Base-by-base conservation (phyloP, 2,329 filamentous ascomycete species). In the Parastagonospora avenae region DNA sequence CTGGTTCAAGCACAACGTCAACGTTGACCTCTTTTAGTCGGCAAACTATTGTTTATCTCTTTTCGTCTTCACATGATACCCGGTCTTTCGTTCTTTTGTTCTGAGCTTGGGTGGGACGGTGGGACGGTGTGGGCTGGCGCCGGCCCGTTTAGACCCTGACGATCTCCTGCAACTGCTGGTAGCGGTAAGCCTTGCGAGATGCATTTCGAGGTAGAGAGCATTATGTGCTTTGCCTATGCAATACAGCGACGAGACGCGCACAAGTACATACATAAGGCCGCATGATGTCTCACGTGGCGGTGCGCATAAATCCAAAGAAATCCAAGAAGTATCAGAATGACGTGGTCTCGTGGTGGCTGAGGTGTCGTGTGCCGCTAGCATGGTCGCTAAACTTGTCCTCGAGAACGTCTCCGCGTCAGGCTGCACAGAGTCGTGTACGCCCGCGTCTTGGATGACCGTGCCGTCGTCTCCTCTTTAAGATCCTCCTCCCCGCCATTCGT, bases 281-380 rank as follows among this genome's bases (percentile, higher is more conserved):
- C n/a, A 30, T 46, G 31, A 30, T 28, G 37, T 6, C 29, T 35
- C 31, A 45, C 48, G 43, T 58, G 57, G 57, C 57, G 38, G 48
- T 56, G 57, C 49, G 35, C 24, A 30, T 33, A 32, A 24, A 9
- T 19, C 19, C 19, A 32, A 41, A 24, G 14, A 8, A 30, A 32
- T 15, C 28, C 27, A 35, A 42, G 16, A 7, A 8, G 24, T 32
- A 32, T 32, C 35, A n/a, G 37, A 49, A 60, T 68, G 66, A 68
- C 63, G 62, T 54, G 59, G 59, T 62, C 64, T 42, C 52, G 62
- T 66, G 64, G 51, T 54, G 47, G 14, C 4, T 29, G 6, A 31
- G 32, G 33, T 48, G 48, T 63, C 59, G 62, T 60, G 57, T 59
- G 59, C 57, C 19, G 19, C 42, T 54, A 30, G 30, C 43, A 48